These are phyloP conservation scores for Arthrinium phaeospermum DNA, from an alignment of 2,329 filamentous ascomycete genomes.

Conservation along the genomic window DNA sequence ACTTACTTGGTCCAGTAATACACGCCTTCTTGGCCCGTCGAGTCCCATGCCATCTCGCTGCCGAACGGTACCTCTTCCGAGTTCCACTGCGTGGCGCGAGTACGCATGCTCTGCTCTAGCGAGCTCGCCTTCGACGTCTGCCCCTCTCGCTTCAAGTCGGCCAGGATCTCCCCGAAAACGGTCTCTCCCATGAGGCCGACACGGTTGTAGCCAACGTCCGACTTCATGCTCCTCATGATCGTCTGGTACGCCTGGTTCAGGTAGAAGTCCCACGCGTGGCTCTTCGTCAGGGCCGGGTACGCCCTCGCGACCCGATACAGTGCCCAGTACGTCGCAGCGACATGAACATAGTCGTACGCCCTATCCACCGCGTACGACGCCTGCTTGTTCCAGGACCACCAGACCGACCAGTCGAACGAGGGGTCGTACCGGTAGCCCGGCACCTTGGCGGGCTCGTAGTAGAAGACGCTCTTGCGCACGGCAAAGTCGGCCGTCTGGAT, in stretches of 20 bases:
- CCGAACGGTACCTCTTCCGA: constrained; percentile 58
- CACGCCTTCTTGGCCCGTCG: constrained; percentile 65
- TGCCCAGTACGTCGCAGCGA: constrained; percentile 61
- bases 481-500: constrained; percentile 54
- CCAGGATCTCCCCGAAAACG: constrained; percentile 58
- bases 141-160: constrained; percentile 55
- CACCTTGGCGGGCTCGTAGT: constrained; percentile 53
- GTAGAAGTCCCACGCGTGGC: constrained; percentile 59
- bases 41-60: constrained; percentile 68
- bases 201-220: constrained; percentile 49
- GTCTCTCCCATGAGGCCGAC: constrained; percentile 66
- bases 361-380: constrained; percentile 53
- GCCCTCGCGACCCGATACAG: constrained; percentile 60
- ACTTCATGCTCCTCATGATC: constrained; percentile 44
- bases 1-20: constrained; percentile 61
- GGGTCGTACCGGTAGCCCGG: constrained; percentile 51
- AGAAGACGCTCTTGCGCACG: constrained; percentile 63
- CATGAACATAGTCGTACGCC: constrained; percentile 66
- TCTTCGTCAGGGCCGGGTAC: constrained; percentile 50
- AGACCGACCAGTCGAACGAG: constrained; percentile 52
- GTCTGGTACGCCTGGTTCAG: constrained; percentile 59
- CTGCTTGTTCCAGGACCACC: constrained; percentile 57
- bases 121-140: constrained; percentile 44
- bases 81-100: constrained; percentile 56
- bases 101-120: constrained; percentile 53